Evolutionary conservation across 2,329 filamentous ascomycete genomes (phyloP).

Genomic region (Alternaria sp.): DNA sequence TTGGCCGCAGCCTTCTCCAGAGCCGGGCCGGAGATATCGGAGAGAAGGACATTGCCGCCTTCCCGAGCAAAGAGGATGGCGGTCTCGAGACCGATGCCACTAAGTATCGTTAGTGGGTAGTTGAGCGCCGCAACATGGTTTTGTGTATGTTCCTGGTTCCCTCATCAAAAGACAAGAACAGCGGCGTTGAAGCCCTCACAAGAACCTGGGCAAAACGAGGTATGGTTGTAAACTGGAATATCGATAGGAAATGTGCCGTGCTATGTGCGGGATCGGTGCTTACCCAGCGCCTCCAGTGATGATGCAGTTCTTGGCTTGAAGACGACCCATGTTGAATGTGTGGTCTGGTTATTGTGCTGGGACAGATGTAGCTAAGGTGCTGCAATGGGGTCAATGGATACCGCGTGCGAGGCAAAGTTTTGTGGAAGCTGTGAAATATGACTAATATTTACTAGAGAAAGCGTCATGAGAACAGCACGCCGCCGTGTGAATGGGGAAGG

Average conservation of each 20-base stretch:
- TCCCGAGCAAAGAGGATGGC: slow-evolving; percentile 88
- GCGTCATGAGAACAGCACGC: slow-evolving; percentile 28
- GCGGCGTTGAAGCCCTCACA: background rate
- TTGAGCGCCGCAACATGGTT: background rate
- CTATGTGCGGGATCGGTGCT: slow-evolving; percentile 45
- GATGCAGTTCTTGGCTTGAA: slow-evolving; percentile 73
- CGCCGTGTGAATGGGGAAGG: slow-evolving; percentile 25
- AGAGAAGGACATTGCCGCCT: slow-evolving; percentile 84
- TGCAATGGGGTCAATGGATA: slow-evolving; percentile 23
- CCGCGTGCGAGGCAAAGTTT: slow-evolving; percentile 28
- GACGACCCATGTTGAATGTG: slow-evolving; percentile 57
- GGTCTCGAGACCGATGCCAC: slow-evolving; percentile 93
- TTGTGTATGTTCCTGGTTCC: background rate
- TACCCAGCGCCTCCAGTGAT: slow-evolving; percentile 89
- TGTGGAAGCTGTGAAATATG: slow-evolving; percentile 37
- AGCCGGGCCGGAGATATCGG: slow-evolving; percentile 81
- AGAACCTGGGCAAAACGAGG: background rate
- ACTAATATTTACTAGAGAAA: slow-evolving; percentile 41
- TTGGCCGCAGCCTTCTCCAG: slow-evolving; percentile 79
- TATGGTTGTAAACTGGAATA: background rate
- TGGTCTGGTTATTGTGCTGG: slow-evolving; percentile 13
- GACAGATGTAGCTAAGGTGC: slow-evolving; percentile 9
- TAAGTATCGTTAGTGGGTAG: slow-evolving; percentile 50
- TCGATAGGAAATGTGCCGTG: slow-evolving; percentile 2
- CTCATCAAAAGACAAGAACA: background rate